Evolutionary conservation across 1,139 yeast genomes (phyloP), one percentile per base, ranked within the genome.

Genomic region (Geotrichum macrosporum): DNA sequence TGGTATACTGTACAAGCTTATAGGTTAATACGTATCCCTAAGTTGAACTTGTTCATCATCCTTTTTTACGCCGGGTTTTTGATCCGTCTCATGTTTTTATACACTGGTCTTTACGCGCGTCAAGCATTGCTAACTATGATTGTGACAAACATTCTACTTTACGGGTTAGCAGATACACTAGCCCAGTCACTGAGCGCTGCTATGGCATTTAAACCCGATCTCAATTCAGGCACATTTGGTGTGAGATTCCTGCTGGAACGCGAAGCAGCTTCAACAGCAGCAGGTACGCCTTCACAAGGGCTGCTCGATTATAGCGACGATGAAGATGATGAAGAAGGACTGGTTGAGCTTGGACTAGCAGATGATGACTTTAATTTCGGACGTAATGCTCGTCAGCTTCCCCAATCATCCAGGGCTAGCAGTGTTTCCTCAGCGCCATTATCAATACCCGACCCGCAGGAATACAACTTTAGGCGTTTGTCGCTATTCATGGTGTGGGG

Each of bases 401-500:
- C 30, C 34, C 20, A 35, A 27, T n/a, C 41, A 29, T 41, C 59
- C 57, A 30, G 68, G 62, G 37, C 71, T 57, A 24, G 68, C 67
- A 43, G 73, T 58, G 52, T 72, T 46, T 62, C 71, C 55, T 20
- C 58, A 60, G 1, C 73, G 67, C 30, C 9, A 24, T 24, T 27
- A 18, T 5, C 41, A 4, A 3, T 16, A 13, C 30, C 19, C 5
- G 41, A 37, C 8, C 54, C 53, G 2, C 59, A 58, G 37, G 58
- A 61, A 4, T 88, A 84, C 64, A 75, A 79, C 48, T 83, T 86
- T 58, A 70, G 77, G 50, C 72, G 96, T 52, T 75, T 88, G 60
- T 76, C 83, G 0, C 84, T 94, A 10, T 89, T 89, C 60, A 81
- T 87, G 72, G 70, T 78, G 38, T 89, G 96, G 96, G 95, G 62